phyloP scores from a whole-genome alignment of 2,329 filamentous ascomycete species.

The Dissoconium aciculare region DNA sequence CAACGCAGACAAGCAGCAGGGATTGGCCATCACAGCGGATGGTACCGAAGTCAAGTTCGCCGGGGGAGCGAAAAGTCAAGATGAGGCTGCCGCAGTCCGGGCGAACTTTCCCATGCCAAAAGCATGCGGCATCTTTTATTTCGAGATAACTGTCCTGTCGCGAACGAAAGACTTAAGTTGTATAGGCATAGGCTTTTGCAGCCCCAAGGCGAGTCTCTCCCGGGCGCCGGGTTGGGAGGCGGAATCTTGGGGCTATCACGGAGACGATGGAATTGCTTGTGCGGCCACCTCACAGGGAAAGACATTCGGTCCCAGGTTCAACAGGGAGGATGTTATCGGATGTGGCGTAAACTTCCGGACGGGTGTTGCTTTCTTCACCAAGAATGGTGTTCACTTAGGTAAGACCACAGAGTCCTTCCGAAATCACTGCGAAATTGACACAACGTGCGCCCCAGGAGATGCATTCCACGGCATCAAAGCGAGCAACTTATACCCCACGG shows the following conservation, averaged over 20 bases:
- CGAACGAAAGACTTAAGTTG: constrained; percentile 46
- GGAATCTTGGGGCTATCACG: constrained; percentile 52
- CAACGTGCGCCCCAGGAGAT: constrained; percentile 36
- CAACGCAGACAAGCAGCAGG: constrained; percentile 55
- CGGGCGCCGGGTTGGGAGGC: constrained; percentile 51
- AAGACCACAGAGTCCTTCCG: constrained; percentile 17
- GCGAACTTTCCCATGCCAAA: constrained; percentile 75
- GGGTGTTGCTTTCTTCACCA: constrained; percentile 49
- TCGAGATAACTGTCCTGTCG: constrained; percentile 54
- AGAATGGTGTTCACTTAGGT: constrained; percentile 46
- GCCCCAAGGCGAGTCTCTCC: constrained; percentile 42
- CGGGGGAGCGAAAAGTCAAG: constrained; percentile 41
- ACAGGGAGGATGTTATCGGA: constrained; percentile 44
- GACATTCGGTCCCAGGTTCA: constrained; percentile 45
- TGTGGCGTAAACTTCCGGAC: constrained; percentile 51
- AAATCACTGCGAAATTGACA: constrained; percentile 1
- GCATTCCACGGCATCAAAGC: constrained; percentile 52
- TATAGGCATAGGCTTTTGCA: constrained; percentile 47
- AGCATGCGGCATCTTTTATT: constrained; percentile 91
- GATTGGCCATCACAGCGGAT: constrained; percentile 59
- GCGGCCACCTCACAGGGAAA: constrained; percentile 42
- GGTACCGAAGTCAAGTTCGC: constrained; percentile 55
- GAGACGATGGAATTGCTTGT: constrained; percentile 51
- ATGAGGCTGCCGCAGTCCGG: constrained; percentile 70
- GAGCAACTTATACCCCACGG: constrained; percentile 49